A percentile compares a stretch with the other conserved stretches of the same genome.
Conservation (phyloP, 1,139 yeast species). For the Hyphopichia khmerensis region DNA sequence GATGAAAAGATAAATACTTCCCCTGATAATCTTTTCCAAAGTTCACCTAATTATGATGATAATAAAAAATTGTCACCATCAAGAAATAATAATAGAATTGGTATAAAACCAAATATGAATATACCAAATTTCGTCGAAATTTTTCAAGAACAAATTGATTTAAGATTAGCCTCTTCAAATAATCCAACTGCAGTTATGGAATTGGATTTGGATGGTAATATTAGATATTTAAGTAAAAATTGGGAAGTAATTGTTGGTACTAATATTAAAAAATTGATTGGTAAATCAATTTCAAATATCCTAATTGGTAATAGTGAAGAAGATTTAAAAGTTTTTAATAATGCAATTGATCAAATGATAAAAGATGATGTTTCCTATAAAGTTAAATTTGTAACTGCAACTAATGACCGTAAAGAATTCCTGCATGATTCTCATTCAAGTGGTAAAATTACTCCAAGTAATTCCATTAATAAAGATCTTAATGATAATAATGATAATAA, state of each 20-base stretch:
- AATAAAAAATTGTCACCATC: background rate
- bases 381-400: slow-evolving; percentile 66
- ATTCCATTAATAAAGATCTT: slow-evolving; percentile 14
- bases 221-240: slow-evolving; percentile 69
- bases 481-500: slow-evolving; percentile 3
- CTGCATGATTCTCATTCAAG: slow-evolving; percentile 9
- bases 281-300: slow-evolving; percentile 61
- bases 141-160: slow-evolving; percentile 47
- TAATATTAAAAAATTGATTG: slow-evolving; percentile 50
- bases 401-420: slow-evolving; percentile 28
- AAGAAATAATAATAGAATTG: background rate
- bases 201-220: slow-evolving; percentile 72
- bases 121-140: slow-evolving; percentile 14
- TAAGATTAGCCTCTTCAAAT: slow-evolving; percentile 57
- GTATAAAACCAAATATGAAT: slow-evolving; percentile 7
- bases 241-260: slow-evolving; percentile 83
- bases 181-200: slow-evolving; percentile 87
- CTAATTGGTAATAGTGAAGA: slow-evolving; percentile 62
- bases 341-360: slow-evolving; percentile 72
- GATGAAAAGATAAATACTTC: background rate
- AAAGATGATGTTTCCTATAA: slow-evolving; percentile 74
- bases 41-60: background rate
- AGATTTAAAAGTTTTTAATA: slow-evolving; percentile 66
- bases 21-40: background rate
- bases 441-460: slow-evolving; percentile 29